Conservation (phyloP, 352 stramenopile species). For the Globisporangium camurandrum region DNA sequence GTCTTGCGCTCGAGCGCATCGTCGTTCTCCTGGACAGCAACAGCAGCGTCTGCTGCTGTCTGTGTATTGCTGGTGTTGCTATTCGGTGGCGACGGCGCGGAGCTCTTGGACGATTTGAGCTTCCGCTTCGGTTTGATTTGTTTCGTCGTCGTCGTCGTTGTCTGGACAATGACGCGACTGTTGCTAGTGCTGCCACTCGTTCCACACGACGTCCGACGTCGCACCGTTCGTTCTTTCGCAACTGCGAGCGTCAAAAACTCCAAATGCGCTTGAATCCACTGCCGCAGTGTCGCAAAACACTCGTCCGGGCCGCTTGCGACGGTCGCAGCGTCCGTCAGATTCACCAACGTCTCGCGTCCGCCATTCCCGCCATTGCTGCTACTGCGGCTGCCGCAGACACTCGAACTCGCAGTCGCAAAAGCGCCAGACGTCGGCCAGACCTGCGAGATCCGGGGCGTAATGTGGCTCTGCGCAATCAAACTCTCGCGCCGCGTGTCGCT, state of each 20-base stretch:
- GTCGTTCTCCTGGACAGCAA: constrained; percentile 14
- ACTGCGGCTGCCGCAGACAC: background rate
- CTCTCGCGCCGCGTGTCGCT: constrained; percentile 60
- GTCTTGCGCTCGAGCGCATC: background rate
- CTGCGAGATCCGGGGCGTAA: constrained; percentile 53
- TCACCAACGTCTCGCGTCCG: constrained; percentile 27
- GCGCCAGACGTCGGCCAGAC: constrained; percentile 39
- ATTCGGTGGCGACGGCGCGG: constrained; percentile 6
- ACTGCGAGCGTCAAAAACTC: constrained; percentile 43
- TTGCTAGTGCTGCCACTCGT: no score
- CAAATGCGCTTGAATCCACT: constrained; percentile 43
- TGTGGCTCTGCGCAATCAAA: constrained; percentile 46
- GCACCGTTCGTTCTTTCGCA: constrained; percentile 41
- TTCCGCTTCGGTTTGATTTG: constrained; percentile 27
- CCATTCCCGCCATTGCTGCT: constrained; percentile 13
- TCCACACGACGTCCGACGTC: constrained; percentile 15
- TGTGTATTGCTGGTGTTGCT: background rate
- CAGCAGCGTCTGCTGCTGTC: background rate
- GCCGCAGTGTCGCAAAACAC: constrained; percentile 33
- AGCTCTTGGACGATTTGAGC: constrained; percentile 45
- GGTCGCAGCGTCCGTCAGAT: constrained; percentile 24
- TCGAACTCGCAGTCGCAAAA: no score
- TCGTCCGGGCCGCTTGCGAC: constrained; percentile 39
- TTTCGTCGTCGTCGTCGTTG: background rate
- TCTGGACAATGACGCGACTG: no score